Percentiles rank a stretch among this genome's conserved stretches.
Evolutionary conservation across 768 basidiomycete species (phyloP).

Genomic region (Dictyophora rubrovolvata): DNA sequence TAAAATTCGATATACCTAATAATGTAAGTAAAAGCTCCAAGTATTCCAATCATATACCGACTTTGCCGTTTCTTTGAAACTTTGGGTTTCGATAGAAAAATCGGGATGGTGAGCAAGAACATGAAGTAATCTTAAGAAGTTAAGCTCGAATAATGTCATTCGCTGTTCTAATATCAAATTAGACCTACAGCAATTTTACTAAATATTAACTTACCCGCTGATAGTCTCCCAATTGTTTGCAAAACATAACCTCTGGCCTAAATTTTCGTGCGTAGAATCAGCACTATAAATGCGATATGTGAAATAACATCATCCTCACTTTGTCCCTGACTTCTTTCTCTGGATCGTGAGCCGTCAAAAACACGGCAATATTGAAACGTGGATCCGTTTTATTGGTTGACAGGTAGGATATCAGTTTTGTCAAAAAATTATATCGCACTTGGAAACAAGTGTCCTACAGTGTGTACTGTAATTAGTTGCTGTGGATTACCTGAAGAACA

Average conservation of each 20-base stretch:
- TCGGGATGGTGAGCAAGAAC: slow-evolving; percentile 93
- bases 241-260: slow-evolving; percentile 14
- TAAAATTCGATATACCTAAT: slow-evolving; percentile 83
- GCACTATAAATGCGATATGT: neutral
- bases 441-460: slow-evolving; percentile 81
- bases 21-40: slow-evolving; percentile 1
- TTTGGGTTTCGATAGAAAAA: slow-evolving; percentile 57
- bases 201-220: slow-evolving; percentile 13
- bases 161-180: slow-evolving; percentile 32
- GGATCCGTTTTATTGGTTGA: slow-evolving; percentile 53
- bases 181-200: slow-evolving; percentile 1
- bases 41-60: slow-evolving; percentile 26
- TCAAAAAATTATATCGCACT: slow-evolving; percentile 70
- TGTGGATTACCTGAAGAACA: slow-evolving; percentile 13
- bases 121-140: slow-evolving; percentile 79
- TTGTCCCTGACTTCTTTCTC: slow-evolving; percentile 65
- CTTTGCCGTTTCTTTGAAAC: slow-evolving; percentile 73
- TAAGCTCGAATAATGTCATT: slow-evolving; percentile 65
- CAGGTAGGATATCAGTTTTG: slow-evolving; percentile 61
- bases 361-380: slow-evolving; percentile 74
- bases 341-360: slow-evolving; percentile 86
- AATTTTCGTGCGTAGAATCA: neutral
- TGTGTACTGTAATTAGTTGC: slow-evolving; percentile 20
- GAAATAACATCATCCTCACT: slow-evolving; percentile 29
- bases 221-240: slow-evolving; percentile 1